These are phyloP conservation scores for Chytridium lagenaria DNA, from an alignment of 371 early-diverging fungal genomes.

Conservation along the genomic window DNA sequence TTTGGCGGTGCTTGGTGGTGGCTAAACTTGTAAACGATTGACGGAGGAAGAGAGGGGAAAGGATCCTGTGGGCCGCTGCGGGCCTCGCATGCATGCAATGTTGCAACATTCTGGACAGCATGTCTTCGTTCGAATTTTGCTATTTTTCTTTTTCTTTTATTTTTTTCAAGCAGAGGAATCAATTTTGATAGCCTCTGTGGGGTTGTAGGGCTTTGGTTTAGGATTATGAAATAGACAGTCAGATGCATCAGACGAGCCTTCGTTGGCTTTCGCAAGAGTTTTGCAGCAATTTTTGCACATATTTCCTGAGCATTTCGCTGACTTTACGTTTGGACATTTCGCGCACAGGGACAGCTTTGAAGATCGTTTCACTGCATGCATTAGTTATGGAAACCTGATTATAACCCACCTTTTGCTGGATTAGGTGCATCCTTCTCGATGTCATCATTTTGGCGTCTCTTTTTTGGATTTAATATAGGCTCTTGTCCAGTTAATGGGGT, in stretches of 20 bases:
- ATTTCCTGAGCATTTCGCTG: slow-evolving; percentile 35
- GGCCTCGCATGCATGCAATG: too few species aligned
- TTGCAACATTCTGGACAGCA: too few species aligned
- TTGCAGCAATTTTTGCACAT: slow-evolving; percentile 48
- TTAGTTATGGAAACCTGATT: background rate
- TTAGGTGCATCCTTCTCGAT: slow-evolving; percentile 8
- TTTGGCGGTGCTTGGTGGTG: background rate
- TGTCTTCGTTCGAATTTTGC: too few species aligned
- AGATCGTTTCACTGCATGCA: slow-evolving; percentile 1
- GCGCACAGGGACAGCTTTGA: slow-evolving; percentile 25
- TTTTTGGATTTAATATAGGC: slow-evolving; percentile 19
- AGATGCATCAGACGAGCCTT: too few species aligned
- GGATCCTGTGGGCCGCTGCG: too few species aligned
- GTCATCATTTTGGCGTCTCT: slow-evolving; percentile 23
- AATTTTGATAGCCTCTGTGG: too few species aligned
- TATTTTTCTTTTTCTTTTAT: too few species aligned
- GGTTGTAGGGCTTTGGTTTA: too few species aligned
- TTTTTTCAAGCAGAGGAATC: too few species aligned
- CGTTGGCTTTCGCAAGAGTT: background rate
- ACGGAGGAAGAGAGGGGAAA: background rate
- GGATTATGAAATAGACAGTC: too few species aligned
- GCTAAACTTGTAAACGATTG: background rate
- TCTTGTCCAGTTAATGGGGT: background rate
- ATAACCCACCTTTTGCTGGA: background rate
- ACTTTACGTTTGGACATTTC: slow-evolving; percentile 39